Percentiles rank a stretch among this genome's conserved stretches.
phyloP scores from a whole-genome alignment of 208 protist genomes.

The Borovskyia barvae region DNA sequence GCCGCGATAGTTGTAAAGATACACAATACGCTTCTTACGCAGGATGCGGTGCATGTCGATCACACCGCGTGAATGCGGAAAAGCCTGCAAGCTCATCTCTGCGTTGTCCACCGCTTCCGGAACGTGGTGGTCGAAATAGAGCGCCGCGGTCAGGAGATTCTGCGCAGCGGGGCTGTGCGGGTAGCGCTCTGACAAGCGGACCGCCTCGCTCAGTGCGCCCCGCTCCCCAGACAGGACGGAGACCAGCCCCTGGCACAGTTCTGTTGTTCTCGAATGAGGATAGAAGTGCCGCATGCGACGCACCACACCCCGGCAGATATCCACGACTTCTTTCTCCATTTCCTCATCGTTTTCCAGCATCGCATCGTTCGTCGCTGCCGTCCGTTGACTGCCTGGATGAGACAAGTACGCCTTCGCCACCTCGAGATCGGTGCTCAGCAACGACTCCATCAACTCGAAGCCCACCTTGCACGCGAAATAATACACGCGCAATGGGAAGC shows the following conservation, averaged over 20 bases:
- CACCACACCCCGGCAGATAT: constrained; percentile 41
- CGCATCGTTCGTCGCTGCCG: constrained; percentile 16
- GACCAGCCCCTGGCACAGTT: constrained; percentile 35
- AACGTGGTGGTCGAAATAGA: constrained; percentile 66
- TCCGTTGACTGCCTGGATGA: constrained; percentile 3
- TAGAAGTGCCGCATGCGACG: constrained; percentile 53
- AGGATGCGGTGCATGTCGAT: constrained; percentile 39
- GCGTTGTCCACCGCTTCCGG: constrained; percentile 68
- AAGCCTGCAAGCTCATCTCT: constrained; percentile 63
- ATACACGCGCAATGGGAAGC: constrained; percentile 67
- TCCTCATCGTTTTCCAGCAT: constrained; percentile 28
- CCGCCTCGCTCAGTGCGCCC: constrained; percentile 45
- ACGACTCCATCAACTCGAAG: constrained; percentile 26
- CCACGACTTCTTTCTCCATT: constrained; percentile 43
- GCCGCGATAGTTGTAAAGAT: constrained; percentile 73
- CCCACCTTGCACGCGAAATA: constrained; percentile 52
- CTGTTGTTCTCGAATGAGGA: constrained; percentile 46
- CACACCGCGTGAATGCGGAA: constrained; percentile 58
- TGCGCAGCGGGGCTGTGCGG: constrained; percentile 57
- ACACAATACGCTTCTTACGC: constrained; percentile 39
- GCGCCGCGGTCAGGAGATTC: constrained; percentile 61
- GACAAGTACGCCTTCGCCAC: constrained; percentile 26
- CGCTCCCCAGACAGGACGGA: constrained; percentile 33
- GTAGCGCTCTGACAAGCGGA: constrained; percentile 55
- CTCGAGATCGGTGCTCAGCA: constrained; percentile 41